These are phyloP conservation scores for Pseudogymnoascus sp. DNA, from an alignment of 2,329 filamentous ascomycete species.

Conservation along the genomic window DNA sequence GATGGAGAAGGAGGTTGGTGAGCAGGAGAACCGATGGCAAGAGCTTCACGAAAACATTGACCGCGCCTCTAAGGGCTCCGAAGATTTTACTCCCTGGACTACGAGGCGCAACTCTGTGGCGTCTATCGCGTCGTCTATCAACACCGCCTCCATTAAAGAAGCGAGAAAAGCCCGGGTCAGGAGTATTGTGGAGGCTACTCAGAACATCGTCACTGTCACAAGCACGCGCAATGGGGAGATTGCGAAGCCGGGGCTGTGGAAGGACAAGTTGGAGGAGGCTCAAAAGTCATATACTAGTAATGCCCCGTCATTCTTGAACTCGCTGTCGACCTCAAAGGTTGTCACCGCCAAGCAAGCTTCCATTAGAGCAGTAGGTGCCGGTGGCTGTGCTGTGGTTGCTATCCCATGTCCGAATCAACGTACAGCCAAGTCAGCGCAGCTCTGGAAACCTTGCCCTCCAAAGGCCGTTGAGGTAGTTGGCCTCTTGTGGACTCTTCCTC, in stretches of 20 bases:
- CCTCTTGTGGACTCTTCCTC: conserved; percentile 23
- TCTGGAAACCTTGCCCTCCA: neutral
- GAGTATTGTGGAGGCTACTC: neutral
- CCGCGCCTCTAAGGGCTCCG: conserved; percentile 24
- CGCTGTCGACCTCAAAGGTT: neutral
- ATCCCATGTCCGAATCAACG: neutral
- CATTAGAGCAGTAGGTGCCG: conserved; percentile 5
- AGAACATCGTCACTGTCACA: neutral
- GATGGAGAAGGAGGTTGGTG: conserved; percentile 54
- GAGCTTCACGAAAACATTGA: conserved; percentile 46
- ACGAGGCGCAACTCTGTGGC: neutral
- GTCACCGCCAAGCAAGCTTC: neutral
- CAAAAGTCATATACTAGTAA: neutral
- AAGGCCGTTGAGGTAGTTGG: conserved; percentile 12
- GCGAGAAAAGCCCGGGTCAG: neutral
- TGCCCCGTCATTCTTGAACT: neutral
- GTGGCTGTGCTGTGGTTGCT: neutral
- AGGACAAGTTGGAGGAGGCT: conserved; percentile 5
- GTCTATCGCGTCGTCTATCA: neutral
- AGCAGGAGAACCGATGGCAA: conserved; percentile 54
- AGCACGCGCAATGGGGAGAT: neutral
- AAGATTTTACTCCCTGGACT: neutral
- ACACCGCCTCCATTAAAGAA: neutral
- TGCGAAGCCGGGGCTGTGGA: neutral
- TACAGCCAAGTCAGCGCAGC: neutral